Evolutionary conservation across 1,284 basidiomycete species (phyloP), one percentile per base, ranked within the genome.

Genomic region (Pseudozyma sp.): DNA sequence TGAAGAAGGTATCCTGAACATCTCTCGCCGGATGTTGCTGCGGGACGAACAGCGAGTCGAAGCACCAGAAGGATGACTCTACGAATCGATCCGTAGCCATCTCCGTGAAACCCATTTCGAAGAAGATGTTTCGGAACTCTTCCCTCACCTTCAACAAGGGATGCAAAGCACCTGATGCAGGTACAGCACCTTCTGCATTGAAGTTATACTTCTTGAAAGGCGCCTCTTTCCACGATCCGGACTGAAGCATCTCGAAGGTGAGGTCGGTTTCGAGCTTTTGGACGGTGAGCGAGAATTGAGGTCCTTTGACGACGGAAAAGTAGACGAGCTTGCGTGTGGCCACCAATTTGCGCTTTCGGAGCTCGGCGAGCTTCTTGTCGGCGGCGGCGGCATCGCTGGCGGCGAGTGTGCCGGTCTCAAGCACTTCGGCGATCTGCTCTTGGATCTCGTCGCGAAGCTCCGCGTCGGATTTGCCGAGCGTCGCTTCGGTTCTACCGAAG

Each of bases 31-130:
- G 96, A 86, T 99, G 97, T 86, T 99, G 96, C 84, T 99, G 97
- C 1, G 97, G 97, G 0, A 99, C 97, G 85, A 97, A 99, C 75
- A 99, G 89, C 9, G 95, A 91, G 85, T 99, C 97, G 86, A 99
- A 99, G 85, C 96, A 97, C 97, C 97, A 99, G 89, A 99, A 99
- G 37, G 92, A 92, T 30, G 94, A 97, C 86, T 99, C 97, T 65
- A 99, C 94, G 84, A 95, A 99, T 65, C 92, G 91, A 68, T 92
- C 91, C n/a, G 97, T 98, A 7, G 96, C 94, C 97, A 99, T 99
- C 86, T 99, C 97, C 61, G 94, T 91, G 87, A 99, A 99, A 93
- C 97, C 97, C 94, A 99, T 98, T 85, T 99, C 97, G 79, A 99
- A 90, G 88, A 99, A 99, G 83, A 99, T 98, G 84, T 93, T 92